A percentile compares a stretch with the other conserved stretches of the same genome.
These are phyloP conservation scores for Sphenostylis stenocarpa DNA, from an alignment of 306 rosid genomes.

Conservation along the genomic window DNA sequence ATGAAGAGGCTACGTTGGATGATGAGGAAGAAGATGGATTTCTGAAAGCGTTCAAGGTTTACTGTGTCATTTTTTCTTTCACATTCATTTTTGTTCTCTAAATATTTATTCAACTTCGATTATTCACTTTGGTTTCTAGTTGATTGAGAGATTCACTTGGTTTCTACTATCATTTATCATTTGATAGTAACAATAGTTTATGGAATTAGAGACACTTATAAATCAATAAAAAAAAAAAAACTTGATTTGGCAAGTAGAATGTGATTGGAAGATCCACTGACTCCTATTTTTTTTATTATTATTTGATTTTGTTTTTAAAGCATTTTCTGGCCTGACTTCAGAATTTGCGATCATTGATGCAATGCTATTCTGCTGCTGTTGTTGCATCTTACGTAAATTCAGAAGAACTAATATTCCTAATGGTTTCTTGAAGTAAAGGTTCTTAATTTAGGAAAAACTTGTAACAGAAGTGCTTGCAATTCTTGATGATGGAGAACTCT, in stretches of 20 bases:
- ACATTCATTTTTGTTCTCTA: slow-evolving; percentile 24
- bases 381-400: neutral
- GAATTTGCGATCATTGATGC: neutral
- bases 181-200: neutral
- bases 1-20: slow-evolving; percentile 79
- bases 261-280: slow-evolving; percentile 2
- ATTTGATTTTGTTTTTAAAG: neutral
- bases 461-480: neutral
- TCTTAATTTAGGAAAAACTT: neutral
- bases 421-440: neutral
- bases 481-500: slow-evolving; percentile 15
- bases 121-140: neutral
- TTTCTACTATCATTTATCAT: slow-evolving; percentile 15
- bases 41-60: slow-evolving; percentile 92
- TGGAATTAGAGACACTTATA: neutral
- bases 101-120: slow-evolving; percentile 22
- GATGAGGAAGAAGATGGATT: slow-evolving; percentile 97
- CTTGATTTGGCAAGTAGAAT: slow-evolving; percentile 12
- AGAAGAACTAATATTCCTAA: neutral
- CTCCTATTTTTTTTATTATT: neutral
- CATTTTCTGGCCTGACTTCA: neutral
- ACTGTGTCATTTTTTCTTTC: slow-evolving; percentile 23
- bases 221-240: slow-evolving; percentile 15
- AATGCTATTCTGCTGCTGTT: neutral
- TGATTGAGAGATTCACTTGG: slow-evolving; percentile 15